Base-by-base conservation (phyloP, 1,284 basidiomycete genomes). In the Paramarasmius palmivorus region DNA sequence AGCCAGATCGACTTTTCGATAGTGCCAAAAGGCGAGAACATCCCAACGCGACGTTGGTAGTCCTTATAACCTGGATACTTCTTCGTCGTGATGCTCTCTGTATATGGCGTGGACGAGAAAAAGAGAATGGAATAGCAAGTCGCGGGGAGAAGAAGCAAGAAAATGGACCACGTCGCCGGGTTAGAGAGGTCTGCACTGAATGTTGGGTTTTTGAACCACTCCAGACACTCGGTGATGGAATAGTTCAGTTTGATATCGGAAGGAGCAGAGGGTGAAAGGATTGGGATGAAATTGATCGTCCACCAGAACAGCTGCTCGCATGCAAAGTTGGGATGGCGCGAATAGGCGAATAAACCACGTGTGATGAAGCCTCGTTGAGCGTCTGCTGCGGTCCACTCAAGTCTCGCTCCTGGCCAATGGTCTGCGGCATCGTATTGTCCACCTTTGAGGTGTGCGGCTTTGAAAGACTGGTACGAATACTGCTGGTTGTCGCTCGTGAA, bases 401-500 rank as follows among this genome's bases (percentile, higher is more conserved):
- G 73, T 38, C 79, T 73, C 22, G 88, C 81, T 14, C 83, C 82
- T 6, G 74, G 72, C 90, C 90, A 92, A 3, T 89, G 83, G 35
- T 79, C 71, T 44, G 67, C 67, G 14, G 64, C 63, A 52, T 79
- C 68, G 52, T 78, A 71, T 46, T 59, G 65, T 42, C 72, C 68
- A 5, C 69, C 75, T 48, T 67, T 65, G 32, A 72, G 49, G 54
- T 67, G 64, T 0, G 76, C 75, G 55, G 85, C 83, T 72, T 98
- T 98, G 73, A 84, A 92, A 6, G 83, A 82, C 59, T 91, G 88
- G 68, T 82, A 97, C 3, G 84, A 82, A 70, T 84, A 95, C 66
- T 98, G 95, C 66, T 95, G 92, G 62, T 95, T 93, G 69, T 98
- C 95, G 3, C 93, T 83, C 1, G 80, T 82, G 70, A 92, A 93